Conservation (phyloP, 495 filamentous ascomycete species). For the Xylaria cubensis region DNA sequence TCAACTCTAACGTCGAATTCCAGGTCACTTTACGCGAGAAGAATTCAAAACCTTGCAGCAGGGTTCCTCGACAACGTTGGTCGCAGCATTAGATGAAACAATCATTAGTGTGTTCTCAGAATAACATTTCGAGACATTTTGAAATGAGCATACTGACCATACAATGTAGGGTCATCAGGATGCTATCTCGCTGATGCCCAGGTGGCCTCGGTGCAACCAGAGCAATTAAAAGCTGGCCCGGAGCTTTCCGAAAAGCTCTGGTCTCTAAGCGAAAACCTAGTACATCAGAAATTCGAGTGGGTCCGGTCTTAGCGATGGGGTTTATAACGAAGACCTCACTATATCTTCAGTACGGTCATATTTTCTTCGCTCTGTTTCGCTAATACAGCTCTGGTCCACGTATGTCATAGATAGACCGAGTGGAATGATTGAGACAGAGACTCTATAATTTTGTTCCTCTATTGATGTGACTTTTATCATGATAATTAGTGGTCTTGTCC, state of each 20-base stretch:
- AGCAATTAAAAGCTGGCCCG: not conserved
- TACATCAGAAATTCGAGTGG: not conserved
- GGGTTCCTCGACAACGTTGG: not conserved
- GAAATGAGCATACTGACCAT: not conserved
- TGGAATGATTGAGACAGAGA: too few relatives aligned
- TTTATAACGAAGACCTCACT: not conserved
- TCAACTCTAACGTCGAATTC: not conserved
- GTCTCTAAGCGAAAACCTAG: not conserved
- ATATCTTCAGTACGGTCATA: not conserved
- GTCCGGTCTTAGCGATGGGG: not conserved
- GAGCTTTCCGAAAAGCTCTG: not conserved
- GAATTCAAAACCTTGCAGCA: slow-evolving; percentile 2
- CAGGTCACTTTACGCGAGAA: not conserved
- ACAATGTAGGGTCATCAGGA: not conserved
- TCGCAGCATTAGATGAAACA: not conserved
- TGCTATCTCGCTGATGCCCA: not conserved
- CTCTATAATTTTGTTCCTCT: too few relatives aligned
- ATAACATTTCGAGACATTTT: not conserved
- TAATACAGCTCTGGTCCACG: too few relatives aligned
- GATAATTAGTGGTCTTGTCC: too few relatives aligned
- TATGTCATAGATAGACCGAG: too few relatives aligned
- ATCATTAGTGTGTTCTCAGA: not conserved
- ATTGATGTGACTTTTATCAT: too few relatives aligned
- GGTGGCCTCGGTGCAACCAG: not conserved
- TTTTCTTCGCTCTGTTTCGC: not conserved